Conservation (phyloP, 768 basidiomycete genomes). For the Podaxis pistillaris region DNA sequence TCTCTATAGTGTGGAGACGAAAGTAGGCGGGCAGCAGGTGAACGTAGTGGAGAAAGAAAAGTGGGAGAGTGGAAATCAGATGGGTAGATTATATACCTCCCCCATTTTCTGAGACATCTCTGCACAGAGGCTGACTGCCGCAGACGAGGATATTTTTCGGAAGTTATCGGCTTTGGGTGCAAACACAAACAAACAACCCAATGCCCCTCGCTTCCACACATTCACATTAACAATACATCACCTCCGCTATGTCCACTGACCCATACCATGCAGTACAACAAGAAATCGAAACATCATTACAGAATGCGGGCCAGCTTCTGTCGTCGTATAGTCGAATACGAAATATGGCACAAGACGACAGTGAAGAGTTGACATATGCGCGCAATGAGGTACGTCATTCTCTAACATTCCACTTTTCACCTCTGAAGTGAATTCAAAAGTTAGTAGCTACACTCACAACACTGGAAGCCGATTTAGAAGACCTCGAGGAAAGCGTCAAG, state of each 20-base stretch:
- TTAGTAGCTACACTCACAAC: constrained; percentile 74
- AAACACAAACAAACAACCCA: constrained; percentile 4
- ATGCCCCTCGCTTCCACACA: not conserved
- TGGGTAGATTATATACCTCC: not conserved
- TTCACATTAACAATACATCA: not conserved
- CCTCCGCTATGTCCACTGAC: constrained; percentile 62
- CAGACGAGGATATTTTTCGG: not conserved
- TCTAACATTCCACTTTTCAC: not conserved
- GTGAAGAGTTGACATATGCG: constrained; percentile 80
- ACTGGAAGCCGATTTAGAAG: constrained; percentile 86
- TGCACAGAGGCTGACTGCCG: not conserved
- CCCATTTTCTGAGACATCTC: not conserved
- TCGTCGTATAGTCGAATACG: constrained; percentile 79
- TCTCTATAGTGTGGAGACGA: constrained; percentile 1
- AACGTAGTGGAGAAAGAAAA: not conserved
- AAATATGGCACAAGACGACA: constrained; percentile 69
- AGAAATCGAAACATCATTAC: constrained; percentile 76
- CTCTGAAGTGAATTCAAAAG: constrained; percentile 31
- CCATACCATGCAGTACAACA: constrained; percentile 86
- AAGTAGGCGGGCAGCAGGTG: constrained; percentile 1
- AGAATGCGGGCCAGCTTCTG: constrained; percentile 66
- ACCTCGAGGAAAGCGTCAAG: constrained; percentile 93
- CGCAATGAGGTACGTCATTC: constrained; percentile 60
- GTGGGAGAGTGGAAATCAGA: not conserved
- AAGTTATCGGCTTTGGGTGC: not conserved